A percentile compares a stretch with the other conserved stretches of the same genome.
phyloP scores from a whole-genome alignment of 116 monocot genomes.

The Iris pallida region DNA sequence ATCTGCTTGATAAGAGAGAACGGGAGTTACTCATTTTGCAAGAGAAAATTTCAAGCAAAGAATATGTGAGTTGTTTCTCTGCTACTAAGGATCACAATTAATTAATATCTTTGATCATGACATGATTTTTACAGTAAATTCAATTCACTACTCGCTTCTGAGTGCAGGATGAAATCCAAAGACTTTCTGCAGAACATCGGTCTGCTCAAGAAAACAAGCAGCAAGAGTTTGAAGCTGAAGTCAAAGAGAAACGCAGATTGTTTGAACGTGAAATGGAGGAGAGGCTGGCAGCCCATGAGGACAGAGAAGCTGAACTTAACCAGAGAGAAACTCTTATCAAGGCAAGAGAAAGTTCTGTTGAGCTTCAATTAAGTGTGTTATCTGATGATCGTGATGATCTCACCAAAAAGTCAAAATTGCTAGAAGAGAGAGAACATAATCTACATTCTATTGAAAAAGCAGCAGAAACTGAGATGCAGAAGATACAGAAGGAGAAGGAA shows the following conservation, averaged over 20 bases:
- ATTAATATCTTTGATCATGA: background rate
- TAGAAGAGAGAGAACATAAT: constrained; percentile 52
- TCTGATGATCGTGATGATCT: constrained; percentile 46
- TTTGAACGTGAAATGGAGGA: constrained; percentile 59
- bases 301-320: constrained; percentile 32
- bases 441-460: constrained; percentile 24
- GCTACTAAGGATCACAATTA: no score
- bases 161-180: constrained; percentile 66
- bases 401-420: constrained; percentile 27
- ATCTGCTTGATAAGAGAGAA: constrained; percentile 57
- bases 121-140: background rate
- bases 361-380: constrained; percentile 26
- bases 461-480: constrained; percentile 25
- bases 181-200: constrained; percentile 45
- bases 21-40: constrained; percentile 66
- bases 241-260: constrained; percentile 32
- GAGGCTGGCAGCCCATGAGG: constrained; percentile 20
- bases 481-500: constrained; percentile 49
- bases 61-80: constrained; percentile 49
- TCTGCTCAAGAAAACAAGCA: constrained; percentile 35
- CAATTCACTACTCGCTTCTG: background rate
- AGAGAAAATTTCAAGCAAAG: constrained; percentile 65
- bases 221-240: constrained; percentile 59
- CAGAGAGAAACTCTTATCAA: constrained; percentile 24
- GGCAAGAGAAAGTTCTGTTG: constrained; percentile 38